A percentile compares a stretch with the other conserved stretches of the same genome.
Evolutionary conservation across 345 rosid species (phyloP).

Genomic region (Garcia nutans): DNA sequence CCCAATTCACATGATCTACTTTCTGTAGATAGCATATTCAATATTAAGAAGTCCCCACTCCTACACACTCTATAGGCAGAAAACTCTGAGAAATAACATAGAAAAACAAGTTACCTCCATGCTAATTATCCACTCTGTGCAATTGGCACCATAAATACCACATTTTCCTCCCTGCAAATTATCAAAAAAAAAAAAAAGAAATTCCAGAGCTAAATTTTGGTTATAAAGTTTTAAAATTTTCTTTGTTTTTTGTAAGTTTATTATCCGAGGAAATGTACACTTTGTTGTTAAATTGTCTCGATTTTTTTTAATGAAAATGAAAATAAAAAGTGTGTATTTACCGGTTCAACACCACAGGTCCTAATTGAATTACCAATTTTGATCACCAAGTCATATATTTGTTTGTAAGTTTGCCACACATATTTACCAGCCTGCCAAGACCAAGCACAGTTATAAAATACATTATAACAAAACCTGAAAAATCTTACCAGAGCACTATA

Average conservation of each 20-base stretch:
- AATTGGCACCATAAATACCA: conserved; percentile 92
- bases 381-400: conserved; percentile 75
- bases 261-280: too few species aligned
- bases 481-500: too few species aligned
- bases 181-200: conserved; percentile 7
- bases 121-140: conserved; percentile 90
- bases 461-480: too few species aligned
- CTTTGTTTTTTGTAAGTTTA: too few species aligned
- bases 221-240: too few species aligned
- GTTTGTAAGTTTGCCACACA: too few species aligned
- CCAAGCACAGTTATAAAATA: conserved; percentile 1
- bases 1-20: too few species aligned
- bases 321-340: too few species aligned
- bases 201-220: neutral
- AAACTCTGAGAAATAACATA: neutral
- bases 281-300: too few species aligned
- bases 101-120: conserved; percentile 66
- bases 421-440: conserved; percentile 71
- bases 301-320: too few species aligned
- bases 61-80: neutral
- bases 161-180: conserved; percentile 67
- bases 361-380: conserved; percentile 83
- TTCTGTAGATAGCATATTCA: too few species aligned
- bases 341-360: conserved; percentile 73
- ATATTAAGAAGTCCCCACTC: neutral